Evolutionary conservation across 2,329 filamentous ascomycete species (phyloP).

Genomic region (Gnomoniopsis smithogilvyi): DNA sequence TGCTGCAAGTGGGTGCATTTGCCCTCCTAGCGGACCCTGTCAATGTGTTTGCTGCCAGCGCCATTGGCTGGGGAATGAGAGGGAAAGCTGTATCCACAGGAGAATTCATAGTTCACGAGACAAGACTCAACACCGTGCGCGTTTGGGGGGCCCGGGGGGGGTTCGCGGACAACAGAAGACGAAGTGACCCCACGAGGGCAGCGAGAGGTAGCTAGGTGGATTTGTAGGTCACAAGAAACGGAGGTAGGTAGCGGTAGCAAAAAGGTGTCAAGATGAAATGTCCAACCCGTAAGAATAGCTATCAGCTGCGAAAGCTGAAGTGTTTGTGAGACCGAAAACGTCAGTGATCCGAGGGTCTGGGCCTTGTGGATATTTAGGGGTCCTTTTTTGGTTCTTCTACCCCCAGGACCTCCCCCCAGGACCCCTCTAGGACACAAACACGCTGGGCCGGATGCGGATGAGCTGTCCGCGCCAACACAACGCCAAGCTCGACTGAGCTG

Average conservation of each 20-base stretch:
- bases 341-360: background rate
- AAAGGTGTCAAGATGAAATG: no score
- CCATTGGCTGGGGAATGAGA: conserved; percentile 16
- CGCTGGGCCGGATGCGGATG: background rate
- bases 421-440: no score
- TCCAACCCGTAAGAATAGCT: no score
- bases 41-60: conserved; percentile 14
- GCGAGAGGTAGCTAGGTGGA: no score
- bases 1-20: background rate
- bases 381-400: background rate
- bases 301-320: no score
- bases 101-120: conserved; percentile 9
- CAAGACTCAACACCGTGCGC: background rate
- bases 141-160: no score
- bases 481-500: background rate
- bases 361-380: background rate
- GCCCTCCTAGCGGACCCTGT: conserved; percentile 1
- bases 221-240: no score
- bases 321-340: background rate
- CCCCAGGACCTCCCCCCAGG: no score
- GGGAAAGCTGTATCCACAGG: conserved; percentile 5
- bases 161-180: background rate
- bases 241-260: no score
- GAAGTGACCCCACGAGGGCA: background rate
- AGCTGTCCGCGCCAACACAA: background rate